These are phyloP conservation scores for Kodamaea kaohsiungensis DNA, from an alignment of 805 yeast species.

Conservation along the genomic window DNA sequence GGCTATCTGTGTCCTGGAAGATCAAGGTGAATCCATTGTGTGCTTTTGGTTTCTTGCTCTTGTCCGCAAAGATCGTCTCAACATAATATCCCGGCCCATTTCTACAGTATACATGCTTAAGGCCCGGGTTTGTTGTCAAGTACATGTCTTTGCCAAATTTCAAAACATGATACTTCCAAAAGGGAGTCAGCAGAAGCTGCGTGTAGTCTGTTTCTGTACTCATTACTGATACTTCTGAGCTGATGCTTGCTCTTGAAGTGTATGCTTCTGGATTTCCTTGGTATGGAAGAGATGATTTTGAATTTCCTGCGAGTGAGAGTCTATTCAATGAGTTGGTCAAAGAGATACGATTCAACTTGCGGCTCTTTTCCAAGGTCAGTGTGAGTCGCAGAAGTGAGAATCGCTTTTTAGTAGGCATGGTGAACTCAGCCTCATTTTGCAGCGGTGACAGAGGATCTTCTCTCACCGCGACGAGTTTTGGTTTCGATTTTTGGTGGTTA, in stretches of 20 bases:
- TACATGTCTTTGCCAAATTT: slow-evolving; percentile 56
- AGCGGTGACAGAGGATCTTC: neutral
- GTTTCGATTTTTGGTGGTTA: neutral
- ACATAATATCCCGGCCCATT: slow-evolving; percentile 66
- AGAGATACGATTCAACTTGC: slow-evolving; percentile 9
- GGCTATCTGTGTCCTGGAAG: slow-evolving; percentile 25
- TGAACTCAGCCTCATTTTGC: neutral
- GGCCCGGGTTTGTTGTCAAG: slow-evolving; percentile 67
- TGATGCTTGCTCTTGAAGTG: slow-evolving; percentile 4
- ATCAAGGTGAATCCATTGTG: slow-evolving; percentile 26
- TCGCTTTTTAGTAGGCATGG: slow-evolving; percentile 9
- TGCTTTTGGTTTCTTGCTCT: slow-evolving; percentile 11
- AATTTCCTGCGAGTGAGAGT: slow-evolving; percentile 1
- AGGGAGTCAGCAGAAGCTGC: slow-evolving; percentile 25
- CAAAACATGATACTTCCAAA: slow-evolving; percentile 66
- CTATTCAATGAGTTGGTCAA: slow-evolving; percentile 12
- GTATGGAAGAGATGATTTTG: neutral
- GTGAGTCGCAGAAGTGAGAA: slow-evolving; percentile 11
- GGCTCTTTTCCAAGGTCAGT: slow-evolving; percentile 2
- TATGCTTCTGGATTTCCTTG: slow-evolving; percentile 3
- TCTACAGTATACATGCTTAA: slow-evolving; percentile 57
- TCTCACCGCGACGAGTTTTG: neutral
- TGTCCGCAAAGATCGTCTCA: slow-evolving; percentile 31
- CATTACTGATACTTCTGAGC: slow-evolving; percentile 9
- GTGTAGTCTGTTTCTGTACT: slow-evolving; percentile 10